Base-by-base conservation (phyloP, 1,284 basidiomycete species). In the Flammula alnicola region DNA sequence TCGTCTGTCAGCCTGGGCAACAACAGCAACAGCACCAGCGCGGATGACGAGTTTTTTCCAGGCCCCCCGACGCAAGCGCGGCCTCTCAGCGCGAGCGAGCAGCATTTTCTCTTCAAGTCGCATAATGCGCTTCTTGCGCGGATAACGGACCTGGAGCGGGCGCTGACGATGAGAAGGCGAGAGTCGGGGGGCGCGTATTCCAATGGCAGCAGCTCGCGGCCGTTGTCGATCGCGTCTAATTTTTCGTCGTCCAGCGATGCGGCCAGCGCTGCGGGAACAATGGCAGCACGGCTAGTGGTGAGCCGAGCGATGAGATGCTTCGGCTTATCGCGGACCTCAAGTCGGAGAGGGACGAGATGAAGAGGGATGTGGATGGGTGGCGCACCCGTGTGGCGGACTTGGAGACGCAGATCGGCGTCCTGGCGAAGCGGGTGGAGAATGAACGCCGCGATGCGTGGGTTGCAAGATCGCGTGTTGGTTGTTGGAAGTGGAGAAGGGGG, bases 21-120 rank as follows among this genome's bases (percentile, higher is more conserved):
- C 39, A 43, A 43, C 47, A 49, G 32, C 47, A 36, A 10, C 32
- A 17, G 27, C 29, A 16, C 55, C 47, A 65, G 61, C 17, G 58
- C 52, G 22, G 73, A 76, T 42, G 72, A 72, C 33, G 77, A 77
- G 52, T 67, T 70, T 69, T 74, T 70, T 67, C 63, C 63, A 14
- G 52, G 44, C 58, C 62, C 63, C 59, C 60, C 63, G 49, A 59
- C 66, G 35, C 64, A 67, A 56, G 59, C 64, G 46, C 78, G 82
- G 42, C 80, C 84, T 37, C 79, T 88, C 55, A 78, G 76, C 58
- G 67, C 74, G 42, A 84, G 78, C 63, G 89, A 91, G 68, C 87
- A 90, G 60, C 82, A 89, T 74, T 91, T 91, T 81, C 77, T 90
- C 65, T 82, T 85, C 68, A 86, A 88, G 63, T 87, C 85, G 51